Conservation (phyloP, 495 filamentous ascomycete genomes). For the Aspergillus hancockii region DNA sequence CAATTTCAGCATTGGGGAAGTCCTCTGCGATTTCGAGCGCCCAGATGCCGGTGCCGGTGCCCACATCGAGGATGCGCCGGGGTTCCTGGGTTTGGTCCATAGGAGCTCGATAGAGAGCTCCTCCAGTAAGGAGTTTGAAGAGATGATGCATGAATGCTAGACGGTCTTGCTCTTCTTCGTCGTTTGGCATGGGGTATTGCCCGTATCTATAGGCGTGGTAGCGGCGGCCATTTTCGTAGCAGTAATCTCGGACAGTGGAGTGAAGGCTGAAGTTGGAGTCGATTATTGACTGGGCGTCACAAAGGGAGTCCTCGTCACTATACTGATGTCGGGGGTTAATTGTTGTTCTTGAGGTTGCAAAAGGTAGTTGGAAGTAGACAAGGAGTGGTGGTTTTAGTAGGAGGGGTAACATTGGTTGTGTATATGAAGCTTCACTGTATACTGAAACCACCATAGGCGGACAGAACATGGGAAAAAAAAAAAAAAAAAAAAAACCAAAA, state of each 20-base stretch:
- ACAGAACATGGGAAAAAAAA: background rate
- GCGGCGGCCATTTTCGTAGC: constrained; percentile 61
- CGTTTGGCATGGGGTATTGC: constrained; percentile 64
- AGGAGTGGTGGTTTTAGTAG: background rate
- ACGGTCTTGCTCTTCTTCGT: constrained; percentile 62
- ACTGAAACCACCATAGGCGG: background rate
- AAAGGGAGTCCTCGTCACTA: constrained; percentile 44
- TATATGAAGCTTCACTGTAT: too few species aligned
- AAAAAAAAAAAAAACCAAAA: too few species aligned
- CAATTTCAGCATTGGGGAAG: constrained; percentile 54
- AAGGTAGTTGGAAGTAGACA: background rate
- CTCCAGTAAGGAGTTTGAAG: constrained; percentile 50
- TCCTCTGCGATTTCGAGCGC: constrained; percentile 63
- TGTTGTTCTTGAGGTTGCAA: background rate
- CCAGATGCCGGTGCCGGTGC: constrained; percentile 63
- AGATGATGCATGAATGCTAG: constrained; percentile 68
- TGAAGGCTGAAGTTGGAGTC: constrained; percentile 46
- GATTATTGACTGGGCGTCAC: constrained; percentile 36
- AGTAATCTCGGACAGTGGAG: constrained; percentile 50
- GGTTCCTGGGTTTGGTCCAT: constrained; percentile 29
- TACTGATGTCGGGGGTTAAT: constrained; percentile 25
- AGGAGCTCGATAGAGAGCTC: constrained; percentile 54
- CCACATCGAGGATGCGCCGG: constrained; percentile 44
- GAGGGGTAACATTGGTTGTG: background rate
- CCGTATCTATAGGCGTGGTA: constrained; percentile 59